Evolutionary conservation across 2,329 filamentous ascomycete species (phyloP).

Genomic region (Trichophyton rubrum): DNA sequence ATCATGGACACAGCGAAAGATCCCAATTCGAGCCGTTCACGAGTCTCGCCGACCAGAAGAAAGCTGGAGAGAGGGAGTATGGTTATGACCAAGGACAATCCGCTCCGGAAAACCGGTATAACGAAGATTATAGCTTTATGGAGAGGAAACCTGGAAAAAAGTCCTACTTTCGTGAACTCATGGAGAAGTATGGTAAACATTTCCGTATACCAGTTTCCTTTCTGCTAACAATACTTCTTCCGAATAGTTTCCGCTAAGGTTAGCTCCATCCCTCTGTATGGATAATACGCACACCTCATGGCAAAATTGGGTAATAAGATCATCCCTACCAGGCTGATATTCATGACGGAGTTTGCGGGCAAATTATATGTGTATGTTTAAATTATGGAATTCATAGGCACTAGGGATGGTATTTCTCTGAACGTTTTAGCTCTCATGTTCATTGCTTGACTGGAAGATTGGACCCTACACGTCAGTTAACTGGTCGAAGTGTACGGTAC

Average conservation of each 20-base stretch:
- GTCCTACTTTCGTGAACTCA: neutral
- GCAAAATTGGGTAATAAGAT: no score
- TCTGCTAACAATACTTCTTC: neutral
- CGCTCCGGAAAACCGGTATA: neutral
- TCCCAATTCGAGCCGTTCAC: neutral
- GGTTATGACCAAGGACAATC: neutral
- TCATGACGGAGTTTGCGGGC: no score
- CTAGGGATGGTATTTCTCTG: no score
- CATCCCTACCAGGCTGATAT: no score
- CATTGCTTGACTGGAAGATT: no score
- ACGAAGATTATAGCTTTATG: neutral
- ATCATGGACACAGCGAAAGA: neutral
- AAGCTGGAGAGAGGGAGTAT: neutral
- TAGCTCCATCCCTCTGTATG: neutral
- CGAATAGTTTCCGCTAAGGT: neutral
- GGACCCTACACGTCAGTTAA: no score
- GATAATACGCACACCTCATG: neutral
- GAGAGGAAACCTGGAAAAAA: neutral
- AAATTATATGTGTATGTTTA: no score
- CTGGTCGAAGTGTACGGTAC: no score
- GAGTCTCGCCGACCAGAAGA: conserved; percentile 2
- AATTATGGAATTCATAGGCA: no score
- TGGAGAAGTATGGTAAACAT: neutral
- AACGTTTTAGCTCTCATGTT: no score
- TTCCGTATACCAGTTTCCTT: neutral